phyloP scores from a whole-genome alignment of 2,329 filamentous ascomycete genomes.

The Chlorencoelia australis region DNA sequence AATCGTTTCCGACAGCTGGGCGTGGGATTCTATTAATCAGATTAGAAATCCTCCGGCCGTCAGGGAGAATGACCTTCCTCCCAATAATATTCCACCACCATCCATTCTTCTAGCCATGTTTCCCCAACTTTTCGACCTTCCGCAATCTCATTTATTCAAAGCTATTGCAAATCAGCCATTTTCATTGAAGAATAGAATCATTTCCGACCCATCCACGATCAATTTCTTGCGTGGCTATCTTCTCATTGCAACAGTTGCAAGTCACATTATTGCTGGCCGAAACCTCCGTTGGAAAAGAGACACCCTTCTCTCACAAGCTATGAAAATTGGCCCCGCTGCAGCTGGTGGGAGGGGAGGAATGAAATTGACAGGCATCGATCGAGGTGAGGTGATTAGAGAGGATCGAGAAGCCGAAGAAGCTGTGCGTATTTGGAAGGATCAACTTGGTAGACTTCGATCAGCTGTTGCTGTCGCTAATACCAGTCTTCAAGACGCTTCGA shows the following conservation, averaged over 20 bases:
- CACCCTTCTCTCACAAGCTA: slow-evolving; percentile 71
- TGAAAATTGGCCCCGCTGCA: slow-evolving; percentile 70
- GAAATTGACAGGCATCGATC: slow-evolving; percentile 84
- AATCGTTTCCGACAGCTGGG: slow-evolving; percentile 24
- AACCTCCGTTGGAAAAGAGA: slow-evolving; percentile 88
- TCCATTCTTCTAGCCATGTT: slow-evolving; percentile 72
- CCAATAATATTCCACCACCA: slow-evolving; percentile 78
- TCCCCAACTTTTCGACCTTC: slow-evolving; percentile 57
- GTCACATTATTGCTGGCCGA: slow-evolving; percentile 74
- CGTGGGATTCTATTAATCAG: slow-evolving; percentile 24
- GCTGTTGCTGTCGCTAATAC: slow-evolving; percentile 58
- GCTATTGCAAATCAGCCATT: slow-evolving; percentile 49
- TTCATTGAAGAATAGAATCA: slow-evolving; percentile 50
- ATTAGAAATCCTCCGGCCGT: slow-evolving; percentile 5
- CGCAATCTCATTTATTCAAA: slow-evolving; percentile 54
- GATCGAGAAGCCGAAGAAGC: slow-evolving; percentile 77
- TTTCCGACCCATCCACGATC: slow-evolving; percentile 51
- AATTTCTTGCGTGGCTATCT: slow-evolving; percentile 57
- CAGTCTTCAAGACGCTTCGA: slow-evolving; percentile 20
- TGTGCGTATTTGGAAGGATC: slow-evolving; percentile 61
- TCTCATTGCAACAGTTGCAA: slow-evolving; percentile 54
- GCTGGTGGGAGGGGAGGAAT: slow-evolving; percentile 72
- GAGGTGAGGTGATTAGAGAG: slow-evolving; percentile 70
- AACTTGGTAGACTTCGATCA: slow-evolving; percentile 64
- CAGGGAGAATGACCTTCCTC: slow-evolving; percentile 11